phyloP scores from a whole-genome alignment of 176 grass and related monocot genomes.

The Hyparrhenia diplandra region DNA sequence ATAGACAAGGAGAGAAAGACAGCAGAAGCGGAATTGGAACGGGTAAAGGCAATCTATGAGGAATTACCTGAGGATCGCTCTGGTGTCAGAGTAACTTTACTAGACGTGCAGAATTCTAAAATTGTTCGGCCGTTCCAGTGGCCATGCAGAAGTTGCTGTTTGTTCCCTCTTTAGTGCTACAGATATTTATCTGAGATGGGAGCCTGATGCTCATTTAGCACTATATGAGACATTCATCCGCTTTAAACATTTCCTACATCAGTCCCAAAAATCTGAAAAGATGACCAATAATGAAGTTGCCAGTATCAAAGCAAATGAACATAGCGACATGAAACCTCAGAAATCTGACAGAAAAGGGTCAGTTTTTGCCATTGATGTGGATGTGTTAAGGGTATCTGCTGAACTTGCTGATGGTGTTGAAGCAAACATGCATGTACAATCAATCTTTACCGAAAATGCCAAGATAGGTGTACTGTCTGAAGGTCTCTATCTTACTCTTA shows the following conservation, averaged over 20 bases:
- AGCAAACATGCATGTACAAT: slow-evolving; percentile 80
- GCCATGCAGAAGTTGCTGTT: slow-evolving; percentile 60
- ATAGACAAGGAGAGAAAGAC: slow-evolving; percentile 83
- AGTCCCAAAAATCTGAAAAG: slow-evolving; percentile 49
- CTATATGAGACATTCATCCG: slow-evolving; percentile 66
- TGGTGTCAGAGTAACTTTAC: slow-evolving; percentile 71
- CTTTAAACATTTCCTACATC: slow-evolving; percentile 62
- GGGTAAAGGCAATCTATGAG: slow-evolving; percentile 82
- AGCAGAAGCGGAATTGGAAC: slow-evolving; percentile 67
- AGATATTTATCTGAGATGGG: slow-evolving; percentile 93
- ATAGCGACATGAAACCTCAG: slow-evolving; percentile 38
- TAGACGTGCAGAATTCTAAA: slow-evolving; percentile 98
- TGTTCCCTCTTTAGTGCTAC: slow-evolving; percentile 83
- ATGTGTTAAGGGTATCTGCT: slow-evolving; percentile 78
- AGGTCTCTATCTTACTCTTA: slow-evolving; percentile 81
- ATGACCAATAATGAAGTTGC: slow-evolving; percentile 28
- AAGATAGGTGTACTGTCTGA: slow-evolving; percentile 92
- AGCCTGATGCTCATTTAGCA: slow-evolving; percentile 84
- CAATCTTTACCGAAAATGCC: slow-evolving; percentile 97
- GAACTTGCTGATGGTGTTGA: slow-evolving; percentile 91
- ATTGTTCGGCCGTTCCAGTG: slow-evolving; percentile 70
- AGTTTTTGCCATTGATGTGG: slow-evolving; percentile 90
- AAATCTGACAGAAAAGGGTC: slow-evolving; percentile 58
- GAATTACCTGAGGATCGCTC: slow-evolving; percentile 50
- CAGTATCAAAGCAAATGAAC: slow-evolving; percentile 38